Base-by-base conservation (phyloP, 2,329 filamentous ascomycete genomes). In the Mycogone perniciosa region DNA sequence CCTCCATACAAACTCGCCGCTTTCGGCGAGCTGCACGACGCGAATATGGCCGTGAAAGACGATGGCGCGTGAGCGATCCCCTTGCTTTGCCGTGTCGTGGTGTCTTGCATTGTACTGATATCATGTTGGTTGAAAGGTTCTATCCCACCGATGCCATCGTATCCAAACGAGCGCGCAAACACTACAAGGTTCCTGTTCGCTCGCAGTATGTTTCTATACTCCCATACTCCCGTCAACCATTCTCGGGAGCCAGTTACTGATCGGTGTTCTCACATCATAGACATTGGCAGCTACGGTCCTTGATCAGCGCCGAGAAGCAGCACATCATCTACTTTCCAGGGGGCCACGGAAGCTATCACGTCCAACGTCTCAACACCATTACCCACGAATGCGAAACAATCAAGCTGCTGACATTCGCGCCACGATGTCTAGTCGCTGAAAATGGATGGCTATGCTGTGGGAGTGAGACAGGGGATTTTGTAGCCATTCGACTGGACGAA, bases 391-490 rank as follows among this genome's bases (percentile, higher is more conserved):
- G 81, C 71, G 88, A 86, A 70, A 85, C 80, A 54, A 81, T 88
- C 66, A 88, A 82, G 47, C 74, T 83, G 31, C 75, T 91, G 58
- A 82, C 76, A 58, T 93, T 84, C 68, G 80, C 68, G 60, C 87
- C 91, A n/a, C 81, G 88, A 70, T 97, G 92, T 67, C 80, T 96
- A 6, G 86, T 89, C n/a, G 87, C 89, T 6, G 85, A 84, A 48
- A 81, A 88, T 61, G 90, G 90, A 47, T 97, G 89, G 86, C 79
- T 97, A 35, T 96, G 89, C 61, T 88, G 91, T 43, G 93, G 92
- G 43, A 92, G 92, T 53, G 86, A 95, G 61, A 82, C 83, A 57
- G 93, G 93, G 51, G 86, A 95, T 64, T 96, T 95, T 64, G 85
- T 88, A 31, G 84, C 89, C 50, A 86, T 96, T 61, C 82, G 80